Evolutionary conservation across 2,329 filamentous ascomycete genomes (phyloP), one percentile per base, ranked within the genome.

Genomic region (Claviceps sp.): DNA sequence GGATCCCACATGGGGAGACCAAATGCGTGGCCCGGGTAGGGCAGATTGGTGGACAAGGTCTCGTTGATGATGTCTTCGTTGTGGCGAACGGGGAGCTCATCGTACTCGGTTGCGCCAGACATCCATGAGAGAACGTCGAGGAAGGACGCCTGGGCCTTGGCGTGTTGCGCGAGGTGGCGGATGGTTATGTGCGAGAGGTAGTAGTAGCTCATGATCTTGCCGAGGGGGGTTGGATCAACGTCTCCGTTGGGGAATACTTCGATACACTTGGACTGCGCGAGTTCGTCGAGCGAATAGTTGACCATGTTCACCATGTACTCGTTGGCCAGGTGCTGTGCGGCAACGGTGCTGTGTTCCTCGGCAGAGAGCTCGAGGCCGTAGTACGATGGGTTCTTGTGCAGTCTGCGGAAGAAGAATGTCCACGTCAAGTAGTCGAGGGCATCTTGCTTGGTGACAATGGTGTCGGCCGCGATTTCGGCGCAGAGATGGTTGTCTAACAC

Each of bases 191-290:
- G 93, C 0, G 90, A 94, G 47, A 93, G 82, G 64, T 98, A 98
- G 75, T 98, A 98, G 75, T 97, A 98, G 66, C 87, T 95, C 89
- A 97, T 96, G 63, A 98, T 97, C 72, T 95, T 96, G 61, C 93
- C 93, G 6, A 97, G 77, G 0, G 91, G 84, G 0, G 93, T 97
- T 0, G 91, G 75, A 59, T 95, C 87, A 30, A 98, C 83, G 59
- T 95, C 86, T 44, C 91, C 91, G 57, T 93, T 95, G 45, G 85
- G 83, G 61, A 88, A 85, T 3, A 94, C 76, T 17, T 84, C 77
- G 16, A 95, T 81, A 70, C 93, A 98, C 51, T 84, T 84, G 2
- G 90, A 97, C 56, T 86, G 78, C 1, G 84, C 85, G 4, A 98
- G 78, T 62, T 95, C 89, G 24, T 73, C 73, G 8, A 98, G 77